Conservation (phyloP, 2,329 filamentous ascomycete species). For the Hortaea werneckii region DNA sequence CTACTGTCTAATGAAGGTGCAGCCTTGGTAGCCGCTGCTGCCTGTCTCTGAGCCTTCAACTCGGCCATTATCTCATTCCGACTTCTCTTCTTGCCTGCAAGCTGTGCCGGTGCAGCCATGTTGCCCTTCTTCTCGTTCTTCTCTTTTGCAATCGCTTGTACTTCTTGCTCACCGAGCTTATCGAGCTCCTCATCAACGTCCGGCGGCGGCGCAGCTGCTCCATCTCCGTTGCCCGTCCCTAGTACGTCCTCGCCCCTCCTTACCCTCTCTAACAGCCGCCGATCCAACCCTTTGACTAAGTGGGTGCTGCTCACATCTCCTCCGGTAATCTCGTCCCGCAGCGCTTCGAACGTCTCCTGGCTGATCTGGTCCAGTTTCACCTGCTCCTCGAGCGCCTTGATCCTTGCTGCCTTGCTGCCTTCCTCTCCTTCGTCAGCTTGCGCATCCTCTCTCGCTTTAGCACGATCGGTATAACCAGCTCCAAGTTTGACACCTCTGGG, state of each 20-base stretch:
- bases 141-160: conserved; percentile 56
- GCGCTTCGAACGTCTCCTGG: conserved; percentile 62
- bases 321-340: conserved; percentile 67
- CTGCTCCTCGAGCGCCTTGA: conserved; percentile 58
- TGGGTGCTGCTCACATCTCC: conserved; percentile 74
- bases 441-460: conserved; percentile 49
- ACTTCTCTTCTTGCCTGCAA: conserved; percentile 42
- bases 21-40: conserved; percentile 32
- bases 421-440: conserved; percentile 38
- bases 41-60: conserved; percentile 45
- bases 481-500: conserved; percentile 77
- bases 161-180: conserved; percentile 53
- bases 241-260: conserved; percentile 53
- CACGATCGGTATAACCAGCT: conserved; percentile 73
- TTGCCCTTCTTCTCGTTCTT: conserved; percentile 42
- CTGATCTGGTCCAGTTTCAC: conserved; percentile 80
- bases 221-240: conserved; percentile 33
- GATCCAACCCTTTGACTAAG: conserved; percentile 84
- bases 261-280: conserved; percentile 63
- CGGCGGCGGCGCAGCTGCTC: conserved; percentile 13
- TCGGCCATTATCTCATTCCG: conserved; percentile 51
- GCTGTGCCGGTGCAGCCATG: conserved; percentile 31
- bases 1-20: conserved; percentile 31
- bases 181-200: conserved; percentile 39
- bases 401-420: conserved; percentile 48